Base-by-base conservation (phyloP, 2,329 filamentous ascomycete species). In the Colletotrichum kahawae region DNA sequence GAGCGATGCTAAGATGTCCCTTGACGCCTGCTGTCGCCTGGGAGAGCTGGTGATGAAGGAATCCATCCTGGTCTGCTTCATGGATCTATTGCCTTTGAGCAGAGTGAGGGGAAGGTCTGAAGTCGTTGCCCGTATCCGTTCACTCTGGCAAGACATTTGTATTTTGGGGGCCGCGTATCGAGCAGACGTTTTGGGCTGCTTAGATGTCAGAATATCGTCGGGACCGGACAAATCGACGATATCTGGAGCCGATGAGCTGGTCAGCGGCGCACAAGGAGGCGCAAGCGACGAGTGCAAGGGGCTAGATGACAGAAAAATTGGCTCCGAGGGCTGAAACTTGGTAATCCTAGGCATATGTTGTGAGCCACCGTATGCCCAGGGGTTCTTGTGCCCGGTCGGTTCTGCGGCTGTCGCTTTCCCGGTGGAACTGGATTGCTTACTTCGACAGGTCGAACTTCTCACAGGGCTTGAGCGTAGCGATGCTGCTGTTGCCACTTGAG, bases 251-350 rank as follows among this genome's bases (percentile, higher is more conserved):
- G 57, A 14, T 21, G 34, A 18, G 12, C 56, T 16, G 5, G 5
- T 77, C 68, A 77, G 59, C 75, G 80, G 73, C 57, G 82, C 76
- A 74, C 77, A 75, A 76, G 79, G 76, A 74, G 75, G 63, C 76
- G 81, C 70, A 82, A 82, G 80, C 77, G 84, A 83, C 77, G 81
- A 33, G 60, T 36, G 71, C 80, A 80, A 77, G 67, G 87, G 87
- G 76, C 87, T 88, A 80, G 87, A 88, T 78, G 84, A 81, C 80
- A 88, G 84, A 77, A 85, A 64, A 81, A 89, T 87, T 76, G 86
- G 78, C 78, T 88, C 82, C 79, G 79, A 77, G 71, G 72, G 74
- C 67, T 68, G 36, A 70, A 51, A 72, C 62, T 79, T 78, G 75
- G 69, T 78, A 75, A 78, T 83, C 79, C 86, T 88, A 83, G 85